A percentile compares a stretch with the other conserved stretches of the same genome.
Conservation (phyloP, 78 protist species). For the Monocercomonoides exilis region DNA sequence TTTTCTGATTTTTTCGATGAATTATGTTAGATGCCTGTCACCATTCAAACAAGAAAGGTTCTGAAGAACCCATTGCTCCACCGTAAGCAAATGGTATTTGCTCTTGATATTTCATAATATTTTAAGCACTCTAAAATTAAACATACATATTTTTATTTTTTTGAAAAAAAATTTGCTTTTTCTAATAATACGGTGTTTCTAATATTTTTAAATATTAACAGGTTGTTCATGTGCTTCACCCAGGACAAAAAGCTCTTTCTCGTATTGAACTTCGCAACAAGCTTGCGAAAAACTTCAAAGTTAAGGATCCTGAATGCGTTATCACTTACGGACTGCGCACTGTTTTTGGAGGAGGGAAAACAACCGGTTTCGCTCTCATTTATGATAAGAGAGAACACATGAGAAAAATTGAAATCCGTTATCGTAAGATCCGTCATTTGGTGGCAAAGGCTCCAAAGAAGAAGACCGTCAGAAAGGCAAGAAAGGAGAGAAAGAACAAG, state of each 20-base stretch:
- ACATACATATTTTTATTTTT: slow-evolving; percentile 8
- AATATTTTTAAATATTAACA: slow-evolving; percentile 14
- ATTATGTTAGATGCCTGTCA: slow-evolving; percentile 47
- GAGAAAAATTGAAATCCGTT: slow-evolving; percentile 80
- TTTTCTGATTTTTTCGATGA: too few species aligned
- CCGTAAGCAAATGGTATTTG: slow-evolving; percentile 89
- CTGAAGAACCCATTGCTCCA: slow-evolving; percentile 86
- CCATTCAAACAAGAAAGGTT: slow-evolving; percentile 88
- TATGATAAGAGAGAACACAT: slow-evolving; percentile 41
- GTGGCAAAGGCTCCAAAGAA: slow-evolving; percentile 29
- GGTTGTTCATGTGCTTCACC: slow-evolving; percentile 86
- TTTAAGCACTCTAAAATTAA: neutral
- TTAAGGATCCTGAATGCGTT: slow-evolving; percentile 59
- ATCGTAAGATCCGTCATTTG: slow-evolving; percentile 64
- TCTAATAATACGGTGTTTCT: neutral
- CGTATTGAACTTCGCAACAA: slow-evolving; percentile 65
- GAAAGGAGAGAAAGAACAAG: slow-evolving; percentile 91
- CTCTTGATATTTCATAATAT: neutral
- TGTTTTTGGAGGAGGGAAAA: slow-evolving; percentile 90
- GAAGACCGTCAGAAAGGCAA: slow-evolving; percentile 65
- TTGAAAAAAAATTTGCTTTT: neutral
- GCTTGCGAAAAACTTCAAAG: slow-evolving; percentile 82
- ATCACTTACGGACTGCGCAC: slow-evolving; percentile 78
- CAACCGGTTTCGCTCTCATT: slow-evolving; percentile 35
- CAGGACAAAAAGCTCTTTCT: slow-evolving; percentile 71